Conservation (phyloP, 352 stramenopile genomes). For the Globisporangium cylindrosporum region DNA sequence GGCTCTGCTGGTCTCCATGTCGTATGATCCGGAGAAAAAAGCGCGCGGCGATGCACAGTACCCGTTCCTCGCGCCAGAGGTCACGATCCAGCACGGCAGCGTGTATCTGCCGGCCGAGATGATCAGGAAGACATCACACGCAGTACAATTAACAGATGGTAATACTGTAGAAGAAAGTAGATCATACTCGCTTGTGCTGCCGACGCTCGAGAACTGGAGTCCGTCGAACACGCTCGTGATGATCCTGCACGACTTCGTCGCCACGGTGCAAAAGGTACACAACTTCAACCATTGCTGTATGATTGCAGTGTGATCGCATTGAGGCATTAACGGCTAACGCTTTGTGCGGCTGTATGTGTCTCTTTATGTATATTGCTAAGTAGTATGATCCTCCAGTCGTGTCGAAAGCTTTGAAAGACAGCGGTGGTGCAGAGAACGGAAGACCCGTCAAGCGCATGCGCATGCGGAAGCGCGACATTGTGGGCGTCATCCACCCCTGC, state of each 20-base stretch:
- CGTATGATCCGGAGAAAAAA: conserved; percentile 33
- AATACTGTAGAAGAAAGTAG: not conserved
- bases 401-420: conserved; percentile 15
- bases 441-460: conserved; percentile 27
- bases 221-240: conserved; percentile 74
- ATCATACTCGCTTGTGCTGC: conserved; percentile 39
- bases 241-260: conserved; percentile 68
- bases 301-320: not conserved
- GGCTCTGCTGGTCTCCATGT: conserved; percentile 53
- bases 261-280: conserved; percentile 47
- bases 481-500: conserved; percentile 62
- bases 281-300: not conserved
- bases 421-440: not conserved
- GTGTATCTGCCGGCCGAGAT: conserved; percentile 56
- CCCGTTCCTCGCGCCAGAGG: conserved; percentile 52
- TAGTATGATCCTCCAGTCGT: conserved; percentile 33
- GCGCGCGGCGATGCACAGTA: conserved; percentile 44
- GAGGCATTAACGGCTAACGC: not conserved
- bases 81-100: conserved; percentile 43
- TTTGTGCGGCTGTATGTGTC: not conserved
- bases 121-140: conserved; percentile 13
- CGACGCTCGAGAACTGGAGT: conserved; percentile 63
- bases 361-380: not conserved
- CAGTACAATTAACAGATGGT: not conserved
- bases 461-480: conserved; percentile 70